phyloP scores from a whole-genome alignment of 2,329 filamentous ascomycete genomes.

The Magnaporthiopsis incrustans region DNA sequence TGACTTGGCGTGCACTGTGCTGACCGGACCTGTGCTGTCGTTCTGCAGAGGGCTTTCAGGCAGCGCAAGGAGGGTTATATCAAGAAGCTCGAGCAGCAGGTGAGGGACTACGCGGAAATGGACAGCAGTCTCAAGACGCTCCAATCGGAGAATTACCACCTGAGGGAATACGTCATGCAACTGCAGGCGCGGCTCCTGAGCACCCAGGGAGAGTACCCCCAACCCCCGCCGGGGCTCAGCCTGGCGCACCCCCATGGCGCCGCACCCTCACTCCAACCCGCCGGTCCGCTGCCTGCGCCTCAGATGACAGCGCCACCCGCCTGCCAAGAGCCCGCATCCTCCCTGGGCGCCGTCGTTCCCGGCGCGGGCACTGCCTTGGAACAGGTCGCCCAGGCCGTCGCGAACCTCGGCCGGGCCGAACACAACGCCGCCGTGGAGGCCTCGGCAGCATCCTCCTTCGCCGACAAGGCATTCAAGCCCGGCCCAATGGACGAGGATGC shows the following conservation, averaged over 20 bases:
- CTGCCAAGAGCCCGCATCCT: constrained; percentile 8
- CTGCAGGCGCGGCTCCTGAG: constrained; percentile 83
- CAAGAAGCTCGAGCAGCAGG: constrained; percentile 91
- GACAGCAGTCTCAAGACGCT: constrained; percentile 72
- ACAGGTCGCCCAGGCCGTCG: constrained; percentile 40
- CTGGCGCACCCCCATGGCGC: constrained; percentile 41
- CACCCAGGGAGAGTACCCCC: constrained; percentile 73
- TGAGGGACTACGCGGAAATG: constrained; percentile 69
- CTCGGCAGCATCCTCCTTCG: constrained; percentile 14
- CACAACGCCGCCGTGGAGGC: constrained; percentile 7
- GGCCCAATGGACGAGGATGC: constrained; percentile 33
- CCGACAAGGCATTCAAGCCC: constrained; percentile 27
- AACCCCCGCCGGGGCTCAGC: constrained; percentile 72
- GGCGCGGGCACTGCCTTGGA: constrained; percentile 33
- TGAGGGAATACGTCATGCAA: constrained; percentile 88
- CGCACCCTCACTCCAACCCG: constrained; percentile 5
- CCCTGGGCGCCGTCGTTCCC: constrained; percentile 13
- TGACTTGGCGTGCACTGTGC: not conserved
- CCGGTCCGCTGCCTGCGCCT: constrained; percentile 1
- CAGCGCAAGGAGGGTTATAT: constrained; percentile 98
- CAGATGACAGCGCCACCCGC: constrained; percentile 10
- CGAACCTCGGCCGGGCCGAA: constrained; percentile 17
- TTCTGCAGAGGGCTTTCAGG: constrained; percentile 76
- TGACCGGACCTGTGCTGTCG: not conserved
- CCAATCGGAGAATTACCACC: constrained; percentile 79